Conservation (phyloP, 495 filamentous ascomycete genomes). For the Hypomontagnella submonticulosa region DNA sequence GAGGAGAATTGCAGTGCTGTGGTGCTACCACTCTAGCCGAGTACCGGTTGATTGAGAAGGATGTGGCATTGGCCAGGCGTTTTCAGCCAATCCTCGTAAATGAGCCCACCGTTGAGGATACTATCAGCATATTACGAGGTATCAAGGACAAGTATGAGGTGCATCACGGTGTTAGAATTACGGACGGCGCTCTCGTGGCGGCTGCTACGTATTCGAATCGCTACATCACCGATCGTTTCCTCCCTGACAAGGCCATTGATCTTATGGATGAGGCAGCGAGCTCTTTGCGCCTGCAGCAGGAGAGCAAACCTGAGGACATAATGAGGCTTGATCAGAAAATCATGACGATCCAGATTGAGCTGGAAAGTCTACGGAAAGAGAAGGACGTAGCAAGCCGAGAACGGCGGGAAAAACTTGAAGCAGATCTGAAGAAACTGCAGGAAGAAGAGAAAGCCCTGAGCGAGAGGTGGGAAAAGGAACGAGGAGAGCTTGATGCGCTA, state of each 20-base stretch:
- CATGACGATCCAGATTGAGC: conserved; percentile 96
- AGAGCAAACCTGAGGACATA: conserved; percentile 95
- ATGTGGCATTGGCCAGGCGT: conserved; percentile 88
- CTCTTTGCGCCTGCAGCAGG: conserved; percentile 89
- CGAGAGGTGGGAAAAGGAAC: conserved; percentile 89
- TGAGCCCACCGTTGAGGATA: conserved; percentile 90
- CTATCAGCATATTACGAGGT: conserved; percentile 93
- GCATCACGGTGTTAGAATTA: conserved; percentile 94
- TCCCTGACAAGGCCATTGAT: conserved; percentile 97
- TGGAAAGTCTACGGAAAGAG: conserved; percentile 95
- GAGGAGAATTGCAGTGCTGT: conserved; percentile 94
- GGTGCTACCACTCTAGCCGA: conserved; percentile 94
- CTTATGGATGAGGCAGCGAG: conserved; percentile 96
- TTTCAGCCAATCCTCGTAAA: conserved; percentile 94
- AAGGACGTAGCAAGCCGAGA: conserved; percentile 88
- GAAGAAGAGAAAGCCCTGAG: conserved; percentile 74
- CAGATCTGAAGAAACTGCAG: conserved; percentile 76
- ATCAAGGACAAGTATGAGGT: conserved; percentile 98
- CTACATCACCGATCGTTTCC: conserved; percentile 94
- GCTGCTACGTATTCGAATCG: conserved; percentile 93
- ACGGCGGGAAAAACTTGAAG: conserved; percentile 85
- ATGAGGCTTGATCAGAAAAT: conserved; percentile 91
- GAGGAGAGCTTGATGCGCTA: conserved; percentile 81
- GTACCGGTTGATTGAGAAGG: conserved; percentile 93
- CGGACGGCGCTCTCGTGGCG: conserved; percentile 89